Evolutionary conservation across 2,329 filamentous ascomycete genomes (phyloP).

Genomic region (Chalaropsis ovoidea): DNA sequence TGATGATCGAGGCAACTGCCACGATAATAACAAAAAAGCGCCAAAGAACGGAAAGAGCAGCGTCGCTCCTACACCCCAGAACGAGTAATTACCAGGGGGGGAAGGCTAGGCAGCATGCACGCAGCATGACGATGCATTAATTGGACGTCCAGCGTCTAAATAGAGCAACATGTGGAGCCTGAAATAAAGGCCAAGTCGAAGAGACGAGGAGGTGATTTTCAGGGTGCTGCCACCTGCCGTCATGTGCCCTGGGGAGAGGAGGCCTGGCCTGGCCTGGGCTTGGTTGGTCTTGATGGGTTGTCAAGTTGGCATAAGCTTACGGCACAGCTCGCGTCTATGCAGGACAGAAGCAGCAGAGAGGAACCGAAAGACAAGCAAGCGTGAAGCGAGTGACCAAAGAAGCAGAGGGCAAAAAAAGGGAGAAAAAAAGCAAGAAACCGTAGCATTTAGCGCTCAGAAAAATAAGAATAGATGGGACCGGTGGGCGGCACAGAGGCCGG

Average conservation of each 20-base stretch:
- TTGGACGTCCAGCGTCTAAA: not conserved
- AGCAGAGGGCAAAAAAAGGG: no score
- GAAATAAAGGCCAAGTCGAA: not conserved
- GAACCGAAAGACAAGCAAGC: not conserved
- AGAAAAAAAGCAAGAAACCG: no score
- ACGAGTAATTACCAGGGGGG: not conserved
- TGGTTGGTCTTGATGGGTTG: conserved; percentile 13
- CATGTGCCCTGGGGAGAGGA: no score
- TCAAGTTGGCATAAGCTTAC: conserved; percentile 10
- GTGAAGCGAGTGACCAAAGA: no score
- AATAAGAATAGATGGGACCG: no score
- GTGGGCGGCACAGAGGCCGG: no score
- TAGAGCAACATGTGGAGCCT: conserved; percentile 7
- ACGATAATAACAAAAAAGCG: not conserved
- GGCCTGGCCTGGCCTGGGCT: no score
- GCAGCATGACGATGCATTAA: not conserved
- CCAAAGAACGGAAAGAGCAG: not conserved
- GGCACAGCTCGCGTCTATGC: conserved; percentile 10
- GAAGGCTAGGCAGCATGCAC: not conserved
- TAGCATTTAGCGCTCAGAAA: no score
- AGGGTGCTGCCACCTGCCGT: not conserved
- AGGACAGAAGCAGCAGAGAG: not conserved
- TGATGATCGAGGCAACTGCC: not conserved
- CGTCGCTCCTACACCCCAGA: not conserved
- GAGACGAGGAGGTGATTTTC: not conserved